Evolutionary conservation across 352 stramenopile species (phyloP).

Genomic region (Phytopythium delawarense): DNA sequence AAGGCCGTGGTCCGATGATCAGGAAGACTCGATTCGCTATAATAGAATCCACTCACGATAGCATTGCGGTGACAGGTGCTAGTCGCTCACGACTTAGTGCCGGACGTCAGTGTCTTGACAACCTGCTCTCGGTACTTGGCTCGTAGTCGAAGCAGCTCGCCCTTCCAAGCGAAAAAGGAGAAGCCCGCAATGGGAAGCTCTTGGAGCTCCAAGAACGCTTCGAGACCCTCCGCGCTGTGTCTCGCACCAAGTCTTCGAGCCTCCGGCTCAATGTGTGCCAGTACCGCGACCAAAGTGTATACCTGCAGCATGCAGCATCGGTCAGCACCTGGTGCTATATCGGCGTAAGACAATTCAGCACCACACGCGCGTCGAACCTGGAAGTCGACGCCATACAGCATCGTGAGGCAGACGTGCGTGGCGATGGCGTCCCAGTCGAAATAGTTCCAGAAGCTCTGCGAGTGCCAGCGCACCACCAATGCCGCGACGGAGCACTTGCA

Average conservation of each 20-base stretch:
- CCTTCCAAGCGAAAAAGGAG: slow-evolving; percentile 30
- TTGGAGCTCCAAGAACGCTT: slow-evolving; percentile 30
- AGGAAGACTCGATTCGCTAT: not conserved
- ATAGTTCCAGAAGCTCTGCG: slow-evolving; percentile 68
- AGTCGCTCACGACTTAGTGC: not conserved
- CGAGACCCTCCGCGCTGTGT: slow-evolving; percentile 21
- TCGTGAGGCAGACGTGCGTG: slow-evolving; percentile 41
- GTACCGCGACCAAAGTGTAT: slow-evolving; percentile 37
- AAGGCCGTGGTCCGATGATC: slow-evolving; percentile 40
- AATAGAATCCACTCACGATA: not conserved
- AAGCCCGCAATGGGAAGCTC: slow-evolving; percentile 44
- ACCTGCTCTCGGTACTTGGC: slow-evolving; percentile 50
- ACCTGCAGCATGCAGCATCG: slow-evolving; percentile 22
- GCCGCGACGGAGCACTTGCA: slow-evolving; percentile 44
- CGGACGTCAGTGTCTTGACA: slow-evolving; percentile 10
- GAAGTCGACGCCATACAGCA: slow-evolving; percentile 57
- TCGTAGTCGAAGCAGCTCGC: slow-evolving; percentile 38
- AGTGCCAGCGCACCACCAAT: slow-evolving; percentile 45
- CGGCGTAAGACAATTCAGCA: not conserved
- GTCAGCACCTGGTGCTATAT: not conserved
- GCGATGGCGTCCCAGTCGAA: slow-evolving; percentile 62
- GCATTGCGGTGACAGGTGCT: not conserved
- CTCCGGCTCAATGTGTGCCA: slow-evolving; percentile 43
- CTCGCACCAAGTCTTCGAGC: slow-evolving; percentile 27
- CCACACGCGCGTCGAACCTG: slow-evolving; percentile 23